Evolutionary conservation across 345 rosid genomes (phyloP).

Genomic region (Brassica incana): DNA sequence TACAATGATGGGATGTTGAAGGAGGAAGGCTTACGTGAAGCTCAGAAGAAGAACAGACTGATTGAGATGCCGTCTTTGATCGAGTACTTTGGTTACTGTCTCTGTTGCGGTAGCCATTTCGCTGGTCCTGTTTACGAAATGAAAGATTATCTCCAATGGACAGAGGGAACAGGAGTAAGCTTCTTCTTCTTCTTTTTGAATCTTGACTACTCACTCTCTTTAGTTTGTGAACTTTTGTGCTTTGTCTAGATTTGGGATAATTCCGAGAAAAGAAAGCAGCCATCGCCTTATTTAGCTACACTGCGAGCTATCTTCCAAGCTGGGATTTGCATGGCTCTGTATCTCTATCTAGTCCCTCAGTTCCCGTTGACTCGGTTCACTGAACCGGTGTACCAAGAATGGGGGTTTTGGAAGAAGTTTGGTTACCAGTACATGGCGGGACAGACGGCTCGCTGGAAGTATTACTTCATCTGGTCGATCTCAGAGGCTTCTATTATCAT

Average conservation of each 20-base stretch:
- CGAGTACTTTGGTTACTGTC: constrained; percentile 91
- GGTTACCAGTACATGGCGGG: constrained; percentile 85
- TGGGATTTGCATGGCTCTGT: constrained; percentile 81
- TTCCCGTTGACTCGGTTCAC: constrained; percentile 70
- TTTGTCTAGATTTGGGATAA: constrained; percentile 69
- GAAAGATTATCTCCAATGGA: constrained; percentile 97
- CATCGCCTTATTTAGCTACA: constrained; percentile 68
- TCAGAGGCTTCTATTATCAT: constrained; percentile 87
- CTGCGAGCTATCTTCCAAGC: constrained; percentile 80
- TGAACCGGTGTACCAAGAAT: constrained; percentile 76
- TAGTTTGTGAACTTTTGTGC: neutral
- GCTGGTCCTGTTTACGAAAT: constrained; percentile 97
- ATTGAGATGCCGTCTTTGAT: constrained; percentile 70
- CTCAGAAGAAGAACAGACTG: constrained; percentile 82
- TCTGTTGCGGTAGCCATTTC: constrained; percentile 95
- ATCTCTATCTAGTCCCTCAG: constrained; percentile 73
- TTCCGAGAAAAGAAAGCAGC: constrained; percentile 50
- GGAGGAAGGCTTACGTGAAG: constrained; percentile 75
- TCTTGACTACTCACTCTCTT: neutral
- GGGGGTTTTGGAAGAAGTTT: constrained; percentile 86
- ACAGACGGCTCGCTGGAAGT: constrained; percentile 90
- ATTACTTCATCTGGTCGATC: constrained; percentile 97
- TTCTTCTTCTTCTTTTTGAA: constrained; percentile 20
- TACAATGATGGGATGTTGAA: constrained; percentile 87
- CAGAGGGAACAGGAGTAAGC: constrained; percentile 77